Evolutionary conservation across 768 basidiomycete genomes (phyloP), one percentile per base, ranked within the genome.

Genomic region (Chlorophyllum brunneum): DNA sequence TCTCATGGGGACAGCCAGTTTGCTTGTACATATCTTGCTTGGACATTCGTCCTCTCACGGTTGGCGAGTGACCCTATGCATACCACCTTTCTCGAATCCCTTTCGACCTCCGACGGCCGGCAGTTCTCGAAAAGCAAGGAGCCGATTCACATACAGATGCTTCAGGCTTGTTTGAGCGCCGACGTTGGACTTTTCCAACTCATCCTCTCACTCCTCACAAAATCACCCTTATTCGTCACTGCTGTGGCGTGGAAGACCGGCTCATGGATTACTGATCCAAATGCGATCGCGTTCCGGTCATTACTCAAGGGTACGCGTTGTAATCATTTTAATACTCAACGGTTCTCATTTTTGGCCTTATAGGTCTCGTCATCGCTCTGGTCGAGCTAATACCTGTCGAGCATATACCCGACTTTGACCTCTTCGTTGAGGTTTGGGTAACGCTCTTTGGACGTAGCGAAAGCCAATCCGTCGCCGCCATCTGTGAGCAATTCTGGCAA

Each of bases 401-500:
- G 62, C 70, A 80, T n/a, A 79, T 95, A 29, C 81, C 85, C 0
- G 82, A 90, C 54, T 88, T 88, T 55, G 80, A 86, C 10, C 72
- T 70, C 1, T 72, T 93, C 5, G 73, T 88, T 33, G 82, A 90
- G 48, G 81, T 88, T 7, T 92, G 90, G 87, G 79, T 86, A 45
- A 79, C 84, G 0, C 71, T 95, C 13, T 91, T 87, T 53, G 90
- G 91, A 5, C 78, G 87, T 22, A 88, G 86, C 58, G 85, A 82
- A 58, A 82, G 71, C 65, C 70, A 63, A 63, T 80, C 88, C 24
- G 75, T 88, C 22, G 72, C 79, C 9, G 81, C 80, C 2, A 83
- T 95, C 54, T 88, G 86, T 57, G 71, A 77, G 4, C 90, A 94
- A 58, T 95, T 82, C 65, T 98, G 94, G 92, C 75, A 83, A 48